phyloP scores from a whole-genome alignment of 23 red algal genomes.

The Gracilariopsis chorda region DNA sequence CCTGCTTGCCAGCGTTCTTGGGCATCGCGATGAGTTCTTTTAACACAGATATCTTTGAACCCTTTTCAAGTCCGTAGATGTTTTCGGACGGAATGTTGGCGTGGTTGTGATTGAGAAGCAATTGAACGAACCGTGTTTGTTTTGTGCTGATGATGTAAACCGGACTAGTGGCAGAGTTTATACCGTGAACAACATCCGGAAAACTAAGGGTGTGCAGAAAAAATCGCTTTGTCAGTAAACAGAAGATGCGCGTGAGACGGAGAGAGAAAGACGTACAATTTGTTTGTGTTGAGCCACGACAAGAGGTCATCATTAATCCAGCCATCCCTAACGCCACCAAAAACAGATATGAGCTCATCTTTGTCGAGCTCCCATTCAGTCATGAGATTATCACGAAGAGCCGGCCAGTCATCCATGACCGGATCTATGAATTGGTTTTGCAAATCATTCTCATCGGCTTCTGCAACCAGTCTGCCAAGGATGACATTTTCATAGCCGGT shows the following conservation, averaged over 20 bases:
- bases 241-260: neutral
- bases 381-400: slow-evolving; percentile 65
- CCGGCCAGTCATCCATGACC: slow-evolving; percentile 29
- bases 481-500: slow-evolving; percentile 95
- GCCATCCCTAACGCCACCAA: slow-evolving; percentile 73
- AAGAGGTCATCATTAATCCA: slow-evolving; percentile 83
- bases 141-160: slow-evolving; percentile 96
- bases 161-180: slow-evolving; percentile 66
- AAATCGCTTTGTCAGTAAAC: neutral
- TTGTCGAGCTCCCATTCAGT: slow-evolving; percentile 54
- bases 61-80: slow-evolving; percentile 73
- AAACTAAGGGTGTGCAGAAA: slow-evolving; percentile 40
- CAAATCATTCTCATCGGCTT: neutral
- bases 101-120: slow-evolving; percentile 78
- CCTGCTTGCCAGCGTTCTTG: slow-evolving; percentile 32
- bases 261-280: slow-evolving; percentile 52
- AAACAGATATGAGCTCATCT: slow-evolving; percentile 60
- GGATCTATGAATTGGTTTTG: slow-evolving; percentile 12
- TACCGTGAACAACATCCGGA: slow-evolving; percentile 78
- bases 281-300: slow-evolving; percentile 73
- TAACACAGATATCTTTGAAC: slow-evolving; percentile 82
- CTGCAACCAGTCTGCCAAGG: slow-evolving; percentile 63
- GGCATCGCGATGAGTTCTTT: slow-evolving; percentile 79
- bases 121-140: slow-evolving; percentile 81
- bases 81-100: slow-evolving; percentile 13